Conservation (phyloP, 1,139 yeast species). For the Magnusiomyces ingens region DNA sequence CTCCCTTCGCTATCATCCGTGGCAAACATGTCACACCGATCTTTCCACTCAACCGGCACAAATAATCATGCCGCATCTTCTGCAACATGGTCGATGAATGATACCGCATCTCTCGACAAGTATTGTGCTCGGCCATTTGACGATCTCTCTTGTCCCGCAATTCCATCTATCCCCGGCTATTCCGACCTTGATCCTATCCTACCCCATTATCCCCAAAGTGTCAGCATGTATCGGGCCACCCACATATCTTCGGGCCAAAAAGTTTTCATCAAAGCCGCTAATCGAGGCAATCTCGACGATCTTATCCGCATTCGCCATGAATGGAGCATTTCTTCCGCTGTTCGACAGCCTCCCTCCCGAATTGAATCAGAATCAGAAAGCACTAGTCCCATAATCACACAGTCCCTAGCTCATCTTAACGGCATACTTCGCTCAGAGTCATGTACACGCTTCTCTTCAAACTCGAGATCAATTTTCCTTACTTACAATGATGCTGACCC, state of each 20-base stretch:
- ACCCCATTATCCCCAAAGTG: slow-evolving; percentile 23
- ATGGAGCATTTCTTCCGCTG: slow-evolving; percentile 23
- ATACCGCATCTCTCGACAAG: no score
- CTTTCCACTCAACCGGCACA: no score
- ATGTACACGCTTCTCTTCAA: slow-evolving; percentile 20
- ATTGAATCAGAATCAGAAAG: slow-evolving; percentile 4
- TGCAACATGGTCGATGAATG: no score
- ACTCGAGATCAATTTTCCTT: slow-evolving; percentile 21
- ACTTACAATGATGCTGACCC: slow-evolving; percentile 21
- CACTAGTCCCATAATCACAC: slow-evolving; percentile 4
- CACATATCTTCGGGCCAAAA: slow-evolving; percentile 19
- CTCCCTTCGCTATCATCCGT: no score
- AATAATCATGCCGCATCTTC: no score
- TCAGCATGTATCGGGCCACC: slow-evolving; percentile 25
- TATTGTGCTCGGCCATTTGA: background rate
- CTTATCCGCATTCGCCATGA: slow-evolving; percentile 27
- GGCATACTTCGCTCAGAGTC: slow-evolving; percentile 24
- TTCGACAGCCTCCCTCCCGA: background rate
- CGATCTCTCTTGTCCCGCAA: background rate
- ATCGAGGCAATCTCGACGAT: slow-evolving; percentile 25
- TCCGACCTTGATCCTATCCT: slow-evolving; percentile 22
- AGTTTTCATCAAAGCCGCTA: slow-evolving; percentile 24
- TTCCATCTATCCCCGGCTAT: slow-evolving; percentile 22
- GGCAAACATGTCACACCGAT: no score
- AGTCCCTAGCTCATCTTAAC: slow-evolving; percentile 18